Conservation (phyloP, 2,329 filamentous ascomycete genomes). For the Emericellopsis cladophorae region DNA sequence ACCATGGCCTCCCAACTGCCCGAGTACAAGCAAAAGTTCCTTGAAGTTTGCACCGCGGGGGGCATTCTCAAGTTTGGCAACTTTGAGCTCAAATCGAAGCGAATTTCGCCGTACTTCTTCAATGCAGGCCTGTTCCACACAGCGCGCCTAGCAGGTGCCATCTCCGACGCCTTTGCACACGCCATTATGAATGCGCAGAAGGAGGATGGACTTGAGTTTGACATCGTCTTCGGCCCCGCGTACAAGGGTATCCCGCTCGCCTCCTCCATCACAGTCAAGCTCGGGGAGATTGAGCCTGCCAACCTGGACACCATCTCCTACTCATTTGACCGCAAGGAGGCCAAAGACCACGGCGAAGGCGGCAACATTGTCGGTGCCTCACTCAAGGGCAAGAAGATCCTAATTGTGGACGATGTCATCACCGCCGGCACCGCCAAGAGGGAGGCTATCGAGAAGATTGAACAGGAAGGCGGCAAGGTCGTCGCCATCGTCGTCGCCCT, state of each 20-base stretch:
- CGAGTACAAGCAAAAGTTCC: conserved; percentile 60
- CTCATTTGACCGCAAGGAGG: conserved; percentile 91
- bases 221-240: conserved; percentile 84
- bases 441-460: conserved; percentile 83
- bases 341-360: conserved; percentile 90
- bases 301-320: conserved; percentile 64
- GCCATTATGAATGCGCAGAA: conserved; percentile 39
- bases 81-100: conserved; percentile 86
- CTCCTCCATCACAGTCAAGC: conserved; percentile 61
- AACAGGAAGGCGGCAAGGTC: conserved; percentile 70
- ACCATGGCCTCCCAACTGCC: conserved; percentile 34
- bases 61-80: conserved; percentile 69
- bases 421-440: conserved; percentile 90
- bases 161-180: conserved; percentile 69
- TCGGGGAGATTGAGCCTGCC: conserved; percentile 54
- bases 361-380: conserved; percentile 83
- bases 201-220: conserved; percentile 43
- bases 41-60: conserved; percentile 54
- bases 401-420: conserved; percentile 95
- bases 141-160: conserved; percentile 62
- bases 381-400: conserved; percentile 70
- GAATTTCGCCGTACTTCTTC: conserved; percentile 93
- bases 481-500: conserved; percentile 82
- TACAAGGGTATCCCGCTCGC: conserved; percentile 97
- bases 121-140: conserved; percentile 88